These are phyloP conservation scores for Rhynchospora breviuscula DNA, from an alignment of 176 grass and related monocot genomes.

Conservation along the genomic window DNA sequence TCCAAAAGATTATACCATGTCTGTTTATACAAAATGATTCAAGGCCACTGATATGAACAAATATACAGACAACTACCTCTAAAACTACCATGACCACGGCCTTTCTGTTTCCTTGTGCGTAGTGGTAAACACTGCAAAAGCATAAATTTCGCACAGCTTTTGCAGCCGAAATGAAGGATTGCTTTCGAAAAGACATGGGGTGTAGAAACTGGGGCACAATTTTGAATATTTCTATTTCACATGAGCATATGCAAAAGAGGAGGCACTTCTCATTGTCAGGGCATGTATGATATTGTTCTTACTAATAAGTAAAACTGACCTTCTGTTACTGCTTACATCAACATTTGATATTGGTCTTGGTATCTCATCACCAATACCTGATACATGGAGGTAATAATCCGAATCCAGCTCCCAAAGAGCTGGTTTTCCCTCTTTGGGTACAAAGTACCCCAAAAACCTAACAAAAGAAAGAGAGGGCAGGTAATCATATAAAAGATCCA, in stretches of 20 bases:
- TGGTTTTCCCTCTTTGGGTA: slow-evolving; percentile 92
- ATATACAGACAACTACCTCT: not conserved
- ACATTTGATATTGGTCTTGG: slow-evolving; percentile 17
- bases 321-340: slow-evolving; percentile 47
- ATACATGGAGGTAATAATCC: slow-evolving; percentile 98
- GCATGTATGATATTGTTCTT: not conserved
- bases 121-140: not conserved
- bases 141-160: not conserved
- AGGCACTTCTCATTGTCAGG: not conserved
- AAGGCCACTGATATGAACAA: not conserved
- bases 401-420: slow-evolving; percentile 96
- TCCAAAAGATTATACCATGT: not conserved
- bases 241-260: not conserved
- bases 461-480: slow-evolving; percentile 21
- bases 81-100: not conserved
- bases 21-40: not conserved
- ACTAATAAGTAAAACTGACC: slow-evolving; percentile 33
- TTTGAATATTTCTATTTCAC: not conserved
- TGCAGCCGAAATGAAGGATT: not conserved
- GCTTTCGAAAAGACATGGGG: not conserved
- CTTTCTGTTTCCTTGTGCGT: not conserved
- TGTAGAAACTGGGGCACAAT: not conserved
- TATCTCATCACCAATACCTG: slow-evolving; percentile 46
- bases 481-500: slow-evolving; percentile 15
- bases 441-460: slow-evolving; percentile 97